Evolutionary conservation across 805 yeast species (phyloP), one percentile per base, ranked within the genome.

Genomic region (Lipomyces spencermartinsiae): DNA sequence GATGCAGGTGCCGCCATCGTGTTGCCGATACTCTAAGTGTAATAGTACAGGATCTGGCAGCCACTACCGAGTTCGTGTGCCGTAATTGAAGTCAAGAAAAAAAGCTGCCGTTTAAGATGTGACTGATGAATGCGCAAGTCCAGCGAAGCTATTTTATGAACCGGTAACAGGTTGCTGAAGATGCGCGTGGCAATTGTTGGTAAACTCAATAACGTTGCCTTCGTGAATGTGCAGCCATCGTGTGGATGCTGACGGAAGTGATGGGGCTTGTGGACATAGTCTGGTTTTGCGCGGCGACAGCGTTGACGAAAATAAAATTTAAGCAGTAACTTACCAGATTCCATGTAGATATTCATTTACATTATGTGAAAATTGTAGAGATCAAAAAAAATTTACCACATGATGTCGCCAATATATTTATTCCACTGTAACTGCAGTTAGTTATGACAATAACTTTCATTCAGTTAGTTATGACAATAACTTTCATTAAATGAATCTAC

Each of bases 1-100:
- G 66, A 63, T 19, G 66, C 66, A 12, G 67, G 65, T 8, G 67
- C 59, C 25, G 67, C 51, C 67, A 64, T 64, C 12, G 25, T 58
- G 49, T 6, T 14, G 12, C 22, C 7, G 22, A 3, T 9, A 6
- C 22, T 43, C 49, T 43, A 43, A 16, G n/a, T 43, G n/a, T 43
- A 37, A 43, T 43, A 16, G n/a, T 43, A 43, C 49, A 43, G 49
- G 29, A 43, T 16, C 19, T 16, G 14, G 49, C n/a, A 43, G 49
- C 49, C 49, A 9, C 49, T 19, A n/a, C 49, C 22, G n/a, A 43
- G n/a, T 9, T 22, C 49, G 22, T 43, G 22, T 43, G 49, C 25
- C 22, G 5, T 43, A 43, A 16, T 43, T 14, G 22, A 16, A 19
- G 22, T 16, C 22, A 19, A 43, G 49, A 8, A 5, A n/a, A n/a